phyloP scores from a whole-genome alignment of 768 basidiomycete species.

The Sarcodon aspratus region DNA sequence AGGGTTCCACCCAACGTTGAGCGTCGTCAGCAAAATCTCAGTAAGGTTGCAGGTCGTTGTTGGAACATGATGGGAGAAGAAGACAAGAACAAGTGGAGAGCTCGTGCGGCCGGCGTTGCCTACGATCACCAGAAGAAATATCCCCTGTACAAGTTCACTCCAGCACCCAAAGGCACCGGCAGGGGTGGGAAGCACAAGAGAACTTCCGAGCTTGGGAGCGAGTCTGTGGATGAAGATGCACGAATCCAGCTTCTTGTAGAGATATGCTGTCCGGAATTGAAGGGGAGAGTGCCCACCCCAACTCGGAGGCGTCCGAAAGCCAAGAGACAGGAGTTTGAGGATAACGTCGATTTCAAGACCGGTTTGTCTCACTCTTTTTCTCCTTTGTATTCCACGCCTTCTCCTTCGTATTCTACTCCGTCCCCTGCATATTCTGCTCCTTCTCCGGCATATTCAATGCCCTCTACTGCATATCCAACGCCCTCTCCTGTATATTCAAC shows the following conservation, averaged over 20 bases:
- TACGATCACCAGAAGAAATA: constrained; percentile 18
- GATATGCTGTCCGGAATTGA: constrained; percentile 17
- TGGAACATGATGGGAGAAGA: constrained; percentile 32
- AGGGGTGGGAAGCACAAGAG: constrained; percentile 15
- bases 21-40: constrained; percentile 43
- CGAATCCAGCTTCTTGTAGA: constrained; percentile 24
- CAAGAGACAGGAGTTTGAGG: constrained; percentile 12
- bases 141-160: constrained; percentile 18
- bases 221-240: constrained; percentile 11
- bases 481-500: neutral
- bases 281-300: constrained; percentile 24
- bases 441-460: neutral
- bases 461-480: neutral
- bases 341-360: constrained; percentile 2
- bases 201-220: constrained; percentile 12
- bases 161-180: constrained; percentile 12
- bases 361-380: neutral
- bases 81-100: constrained; percentile 25
- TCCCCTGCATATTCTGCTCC: neutral
- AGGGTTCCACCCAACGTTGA: constrained; percentile 31
- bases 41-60: constrained; percentile 38
- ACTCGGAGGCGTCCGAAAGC: constrained; percentile 18
- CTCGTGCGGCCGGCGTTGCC: constrained; percentile 15
- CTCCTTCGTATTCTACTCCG: neutral
- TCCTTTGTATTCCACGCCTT: neutral